A percentile compares a stretch with the other conserved stretches of the same genome.
phyloP scores from a whole-genome alignment of 148 eudicot genomes.

The Oxyria digyna region DNA sequence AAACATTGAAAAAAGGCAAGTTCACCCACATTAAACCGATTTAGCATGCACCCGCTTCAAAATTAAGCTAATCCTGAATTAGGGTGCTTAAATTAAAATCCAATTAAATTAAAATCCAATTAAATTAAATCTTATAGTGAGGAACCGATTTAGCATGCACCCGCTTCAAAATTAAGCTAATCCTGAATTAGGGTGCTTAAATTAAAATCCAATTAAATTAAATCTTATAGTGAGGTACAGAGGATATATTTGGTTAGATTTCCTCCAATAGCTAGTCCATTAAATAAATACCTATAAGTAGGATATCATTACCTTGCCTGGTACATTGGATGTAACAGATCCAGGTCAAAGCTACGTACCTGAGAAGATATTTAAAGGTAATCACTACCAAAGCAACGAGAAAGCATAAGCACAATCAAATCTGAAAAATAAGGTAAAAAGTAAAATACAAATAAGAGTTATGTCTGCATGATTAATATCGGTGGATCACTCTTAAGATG shows the following conservation, averaged over 20 bases:
- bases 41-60: neutral
- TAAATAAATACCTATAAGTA: neutral
- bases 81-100: neutral
- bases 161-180: neutral
- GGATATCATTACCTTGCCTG: constrained; percentile 46
- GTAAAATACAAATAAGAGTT: too few species aligned
- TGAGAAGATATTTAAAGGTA: constrained; percentile 17
- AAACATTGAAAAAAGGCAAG: neutral
- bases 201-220: neutral
- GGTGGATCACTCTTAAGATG: neutral
- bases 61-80: neutral
- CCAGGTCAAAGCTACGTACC: constrained; percentile 73
- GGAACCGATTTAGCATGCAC: neutral
- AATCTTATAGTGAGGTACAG: neutral
- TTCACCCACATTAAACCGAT: neutral
- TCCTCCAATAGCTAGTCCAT: neutral
- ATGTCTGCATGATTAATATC: neutral
- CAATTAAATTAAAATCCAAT: too few species aligned
- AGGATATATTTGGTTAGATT: neutral
- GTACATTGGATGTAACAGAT: constrained; percentile 74
- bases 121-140: too few species aligned
- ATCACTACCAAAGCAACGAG: neutral
- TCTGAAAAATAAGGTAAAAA: neutral
- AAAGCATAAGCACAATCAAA: neutral
- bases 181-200: neutral